Evolutionary conservation across 2,329 filamentous ascomycete species (phyloP), one percentile per base, ranked within the genome.

Genomic region (Claviceps sp.): DNA sequence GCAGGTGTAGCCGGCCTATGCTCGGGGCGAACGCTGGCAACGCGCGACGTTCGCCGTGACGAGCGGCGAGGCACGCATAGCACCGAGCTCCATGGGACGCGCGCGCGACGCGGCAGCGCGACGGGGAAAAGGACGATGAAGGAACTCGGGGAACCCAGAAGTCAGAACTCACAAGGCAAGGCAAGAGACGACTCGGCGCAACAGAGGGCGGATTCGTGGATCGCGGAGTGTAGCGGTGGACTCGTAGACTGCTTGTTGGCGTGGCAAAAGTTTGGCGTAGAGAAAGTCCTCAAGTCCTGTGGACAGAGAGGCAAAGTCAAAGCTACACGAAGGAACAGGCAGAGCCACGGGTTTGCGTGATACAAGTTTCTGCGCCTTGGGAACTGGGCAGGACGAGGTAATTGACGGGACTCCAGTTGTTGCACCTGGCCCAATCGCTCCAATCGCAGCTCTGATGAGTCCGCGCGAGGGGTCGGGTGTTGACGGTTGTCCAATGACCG

Each of bases 91-190:
- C 38, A 46, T 42, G 51, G 42, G 40, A 48, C 51, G 55, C 40
- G 34, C 16, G 34, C 48, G 42, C 26, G 55, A 47, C 53, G 45
- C 37, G 38, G 16, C 26, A 30, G 38, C 22, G 22, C 52, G 53
- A 51, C 52, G 55, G 50, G 59, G 55, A 54, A 52, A 48, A 47
- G 30, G 30, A 54, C 47, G 56, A 49, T 53, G 40, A 9, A 42
- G n/a, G 38, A n/a, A 24, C 20, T 11, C 18, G 24, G 20, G 14
- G 3, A 24, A 24, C 37, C 30, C 30, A 34, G 51, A 57, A 57
- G 55, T 62, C 68, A 65, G 56, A 63, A 70, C 67, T 69, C 62
- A 69, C 67, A 60, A 44, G 61, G 62, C 60, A 57, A 64, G 55
- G 60, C 61, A 18, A 18, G 18, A 59, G 58, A 54, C 62, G 58